phyloP scores from a whole-genome alignment of 2,329 filamentous ascomycete genomes.

The Xylaria sp. region DNA sequence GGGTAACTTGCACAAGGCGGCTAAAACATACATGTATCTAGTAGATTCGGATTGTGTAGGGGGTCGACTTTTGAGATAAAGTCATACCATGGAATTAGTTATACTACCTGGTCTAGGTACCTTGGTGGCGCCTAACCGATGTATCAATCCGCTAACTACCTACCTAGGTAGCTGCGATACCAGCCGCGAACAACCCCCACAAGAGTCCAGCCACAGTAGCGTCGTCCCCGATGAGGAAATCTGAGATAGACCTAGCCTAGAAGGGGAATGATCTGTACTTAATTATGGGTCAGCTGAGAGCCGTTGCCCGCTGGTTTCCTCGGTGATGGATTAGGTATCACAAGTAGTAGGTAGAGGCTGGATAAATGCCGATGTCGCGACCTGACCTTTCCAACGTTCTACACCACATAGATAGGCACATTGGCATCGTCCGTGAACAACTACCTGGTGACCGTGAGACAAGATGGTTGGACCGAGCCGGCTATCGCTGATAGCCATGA shows the following conservation, averaged over 20 bases:
- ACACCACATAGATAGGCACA: background rate
- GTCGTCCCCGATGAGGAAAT: conserved; percentile 20
- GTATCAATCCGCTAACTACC: too few relatives aligned
- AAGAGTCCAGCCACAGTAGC: background rate
- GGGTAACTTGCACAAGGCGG: too few relatives aligned
- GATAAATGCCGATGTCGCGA: conserved; percentile 20
- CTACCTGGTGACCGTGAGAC: too few relatives aligned
- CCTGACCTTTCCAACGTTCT: background rate
- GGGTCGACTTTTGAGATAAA: too few relatives aligned
- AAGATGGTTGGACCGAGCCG: conserved; percentile 35
- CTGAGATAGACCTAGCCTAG: conserved; percentile 18
- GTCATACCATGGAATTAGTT: too few relatives aligned
- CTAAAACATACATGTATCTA: too few relatives aligned
- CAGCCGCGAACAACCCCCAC: conserved; percentile 5
- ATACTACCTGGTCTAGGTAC: too few relatives aligned
- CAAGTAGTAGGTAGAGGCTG: background rate
- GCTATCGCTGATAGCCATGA: conserved; percentile 36
- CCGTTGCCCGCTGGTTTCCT: background rate
- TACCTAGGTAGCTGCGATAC: background rate
- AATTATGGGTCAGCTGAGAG: conserved; percentile 17
- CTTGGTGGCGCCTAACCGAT: too few relatives aligned
- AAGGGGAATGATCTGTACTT: conserved; percentile 18
- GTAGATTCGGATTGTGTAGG: too few relatives aligned
- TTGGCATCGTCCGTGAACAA: background rate
- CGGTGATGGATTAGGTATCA: background rate